Evolutionary conservation across 2,329 filamentous ascomycete species (phyloP), one percentile per base, ranked within the genome.

Genomic region (Akanthomyces uredinophilus): DNA sequence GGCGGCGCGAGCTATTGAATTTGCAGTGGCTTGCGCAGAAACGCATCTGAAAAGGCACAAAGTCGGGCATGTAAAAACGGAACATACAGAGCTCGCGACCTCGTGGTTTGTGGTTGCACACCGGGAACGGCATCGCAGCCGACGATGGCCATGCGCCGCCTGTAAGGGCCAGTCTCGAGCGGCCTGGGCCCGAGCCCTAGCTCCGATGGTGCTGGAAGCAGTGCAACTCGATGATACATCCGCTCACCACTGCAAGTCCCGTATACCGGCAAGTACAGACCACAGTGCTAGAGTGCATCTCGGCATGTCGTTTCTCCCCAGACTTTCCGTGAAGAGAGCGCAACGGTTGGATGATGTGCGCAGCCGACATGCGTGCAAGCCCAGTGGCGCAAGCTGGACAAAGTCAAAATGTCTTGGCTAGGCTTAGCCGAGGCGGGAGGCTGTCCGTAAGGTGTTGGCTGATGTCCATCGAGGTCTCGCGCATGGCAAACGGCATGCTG

Each of bases 271-370:
- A 11, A 35, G 32, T 35, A 11, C 7, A 2, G 32, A 20, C 4
- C 49, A 27, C 55, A 39, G 44, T 20, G 32, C 56, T 51, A 29
- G n/a, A 24, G n/a, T 35, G 54, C 41, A 37, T n/a, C 6, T 4
- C 27, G 6, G 27, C 27, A 6, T 6, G 27, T 29, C 27, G 27
- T 5, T 8, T 32, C 8, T 8, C 32, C 32, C 32, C 10, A 35
- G 32, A 35, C 32, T 35, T 35, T 8, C 10, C 11, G 32, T 11
- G 32, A 35, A 2, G 4, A 2, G 4, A 16, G 5, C 24, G 24
- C 52, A 56, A 46, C 41, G 41, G 32, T 20, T n/a, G 43, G 55
- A 58, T 58, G 55, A 58, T 37, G 44, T 49, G 32, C 55, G 32
- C 29, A n/a, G 13, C 27, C 32, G 32, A 35, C 32, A 35, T 8